Conservation (phyloP, 345 rosid genomes). For the Euphorbia tirucalli region DNA sequence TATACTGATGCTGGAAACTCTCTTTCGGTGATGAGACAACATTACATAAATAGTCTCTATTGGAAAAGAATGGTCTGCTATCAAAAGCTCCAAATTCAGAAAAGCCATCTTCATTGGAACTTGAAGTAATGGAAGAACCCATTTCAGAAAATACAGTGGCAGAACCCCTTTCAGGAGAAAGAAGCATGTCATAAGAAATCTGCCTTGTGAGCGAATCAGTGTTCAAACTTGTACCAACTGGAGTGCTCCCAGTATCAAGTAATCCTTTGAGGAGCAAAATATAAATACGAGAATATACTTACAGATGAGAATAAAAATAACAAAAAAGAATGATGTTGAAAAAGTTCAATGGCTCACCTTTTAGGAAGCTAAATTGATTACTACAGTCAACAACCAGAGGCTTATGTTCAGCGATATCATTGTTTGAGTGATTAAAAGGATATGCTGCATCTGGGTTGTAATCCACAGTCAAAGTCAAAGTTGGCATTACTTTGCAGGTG, state of each 20-base stretch:
- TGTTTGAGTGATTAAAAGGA: background rate
- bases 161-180: conserved; percentile 20
- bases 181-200: conserved; percentile 15
- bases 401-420: background rate
- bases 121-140: conserved; percentile 22
- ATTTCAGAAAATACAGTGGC: conserved; percentile 18
- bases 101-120: conserved; percentile 14
- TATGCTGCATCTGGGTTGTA: background rate
- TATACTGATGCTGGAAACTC: conserved; percentile 9
- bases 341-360: conserved; percentile 6
- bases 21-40: conserved; percentile 19
- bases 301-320: background rate
- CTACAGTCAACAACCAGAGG: background rate
- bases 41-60: conserved; percentile 5
- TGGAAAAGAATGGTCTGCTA: conserved; percentile 13
- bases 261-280: conserved; percentile 2
- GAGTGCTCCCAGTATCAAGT: background rate
- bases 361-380: conserved; percentile 14
- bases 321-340: background rate
- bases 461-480: background rate
- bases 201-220: conserved; percentile 10
- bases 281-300: background rate
- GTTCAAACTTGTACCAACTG: conserved; percentile 9
- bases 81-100: conserved; percentile 20
- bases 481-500: conserved; percentile 6